Base-by-base conservation (phyloP, 495 filamentous ascomycete genomes). In the Penicillium goetzii region DNA sequence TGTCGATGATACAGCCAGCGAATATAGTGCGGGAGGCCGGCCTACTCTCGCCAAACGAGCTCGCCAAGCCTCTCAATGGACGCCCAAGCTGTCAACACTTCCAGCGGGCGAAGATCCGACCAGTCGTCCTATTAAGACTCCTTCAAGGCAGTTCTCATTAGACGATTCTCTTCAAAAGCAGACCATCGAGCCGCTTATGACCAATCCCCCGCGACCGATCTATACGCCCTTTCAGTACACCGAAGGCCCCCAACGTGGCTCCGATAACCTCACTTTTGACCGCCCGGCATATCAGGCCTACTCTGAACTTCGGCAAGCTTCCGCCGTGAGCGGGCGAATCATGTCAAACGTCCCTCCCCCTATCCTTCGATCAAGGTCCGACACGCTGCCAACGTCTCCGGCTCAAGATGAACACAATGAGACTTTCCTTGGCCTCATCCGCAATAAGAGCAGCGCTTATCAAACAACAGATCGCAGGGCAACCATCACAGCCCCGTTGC, bases 11-110 rank as follows among this genome's bases (percentile, higher is more conserved):
- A 43, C 53, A n/a, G 60, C 57, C 14, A 73, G 75, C 51, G 71
- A 69, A 33, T 84, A 80, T 56, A 85, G 82, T 49, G 75, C 81
- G 21, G 83, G 81, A 30, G 82, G 83, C n/a, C 76, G 82, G 8
- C 81, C 82, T 17, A 74, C 80, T 32, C 64, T 80, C 19, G 68
- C 56, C 52, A 68, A 64, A 49, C 50, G 52, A 43, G 61, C 62
- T 15, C 49, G 61, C 30, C 60, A 54, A 41, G 53, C 25, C 7
- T 67, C 68, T 12, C 56, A 67, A 56, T 56, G 62, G 67, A 34
- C 52, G 38, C 67, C 56, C 21, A 66, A 66, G 19, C 38, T 66
- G 41, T 63, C 65, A 14, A 51, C 59, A 10, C 45, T 66, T 25
- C 21, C 57, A 17, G 55, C 63, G 17, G 65, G 57, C 0, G 38